Evolutionary conservation across 345 rosid species (phyloP), one percentile per base, ranked within the genome.

Genomic region (Draba incana): DNA sequence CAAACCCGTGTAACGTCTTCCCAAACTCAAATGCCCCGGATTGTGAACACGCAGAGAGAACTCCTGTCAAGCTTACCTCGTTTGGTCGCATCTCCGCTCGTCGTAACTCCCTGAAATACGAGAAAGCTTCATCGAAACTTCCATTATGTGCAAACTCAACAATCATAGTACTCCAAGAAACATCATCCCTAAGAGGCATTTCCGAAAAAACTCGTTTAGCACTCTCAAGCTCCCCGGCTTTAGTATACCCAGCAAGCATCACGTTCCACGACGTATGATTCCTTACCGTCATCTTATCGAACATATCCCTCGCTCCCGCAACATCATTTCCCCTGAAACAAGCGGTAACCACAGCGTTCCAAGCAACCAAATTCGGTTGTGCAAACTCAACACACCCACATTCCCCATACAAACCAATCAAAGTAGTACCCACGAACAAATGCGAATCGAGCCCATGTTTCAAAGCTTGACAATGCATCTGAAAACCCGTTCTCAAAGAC

Each of bases 231-330:
- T 84, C 84, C 27, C 85, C 83, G 2, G 75, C 75, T 71, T 82
- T 86, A 42, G 58, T 38, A 53, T 81, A 79, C 49, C 86, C 91
- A 4, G 84, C 85, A 44, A 86, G 81, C 83, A 86, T 77, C 54
- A 84, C 77, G 51, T 86, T 86, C 73, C 86, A 87, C n/a, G 93
- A 83, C n/a, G 86, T 85, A 53, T 74, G 78, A 79, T 89, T 66
- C 79, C 42, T 83, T 6, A 70, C 57, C 6, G 78, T 57, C 85
- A 83, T 81, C 58, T 55, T 47, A 66, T 71, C 66, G 49, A 81
- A 86, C 41, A 84, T 8, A 12, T 68, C 54, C 52, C 4, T 57
- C 8, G 81, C 88, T 11, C 50, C 69, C n/a, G 47, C 30, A 25
- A 80, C 51, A 57, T 84, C 83, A 10, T 44, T 72, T 20, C 76